Percentiles rank a stretch among this genome's conserved stretches.
phyloP scores from a whole-genome alignment of 2,329 filamentous ascomycete species.

The Helotiales sp. region DNA sequence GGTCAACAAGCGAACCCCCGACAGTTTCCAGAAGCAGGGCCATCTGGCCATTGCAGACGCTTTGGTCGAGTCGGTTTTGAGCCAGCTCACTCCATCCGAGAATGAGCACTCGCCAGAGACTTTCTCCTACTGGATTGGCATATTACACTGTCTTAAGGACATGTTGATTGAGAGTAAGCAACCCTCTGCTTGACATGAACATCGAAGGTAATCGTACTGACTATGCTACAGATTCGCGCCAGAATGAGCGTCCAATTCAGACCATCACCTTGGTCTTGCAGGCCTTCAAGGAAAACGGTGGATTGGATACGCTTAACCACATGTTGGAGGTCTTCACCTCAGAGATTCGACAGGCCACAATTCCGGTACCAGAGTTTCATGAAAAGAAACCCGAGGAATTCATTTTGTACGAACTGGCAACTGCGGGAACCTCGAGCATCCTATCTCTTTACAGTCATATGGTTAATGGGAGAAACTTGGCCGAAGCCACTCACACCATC shows the following conservation, averaged over 20 bases:
- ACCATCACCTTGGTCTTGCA: slow-evolving; percentile 78
- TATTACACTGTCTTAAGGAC: slow-evolving; percentile 77
- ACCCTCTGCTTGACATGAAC: slow-evolving; percentile 26
- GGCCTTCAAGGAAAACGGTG: slow-evolving; percentile 82
- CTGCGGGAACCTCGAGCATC: slow-evolving; percentile 76
- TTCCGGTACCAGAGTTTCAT: slow-evolving; percentile 38
- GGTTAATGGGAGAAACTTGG: slow-evolving; percentile 76
- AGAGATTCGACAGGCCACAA: slow-evolving; percentile 53
- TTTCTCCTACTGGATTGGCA: slow-evolving; percentile 82
- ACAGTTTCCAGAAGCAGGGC: slow-evolving; percentile 60
- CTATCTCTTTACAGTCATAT: slow-evolving; percentile 80
- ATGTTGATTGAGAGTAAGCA: slow-evolving; percentile 72
- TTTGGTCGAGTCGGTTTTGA: slow-evolving; percentile 72
- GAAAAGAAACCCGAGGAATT: slow-evolving; percentile 41
- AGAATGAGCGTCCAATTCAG: slow-evolving; percentile 49
- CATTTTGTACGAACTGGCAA: slow-evolving; percentile 49
- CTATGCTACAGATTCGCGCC: slow-evolving; percentile 22
- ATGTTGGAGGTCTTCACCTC: slow-evolving; percentile 73
- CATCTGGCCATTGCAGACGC: slow-evolving; percentile 65
- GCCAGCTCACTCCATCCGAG: slow-evolving; percentile 59
- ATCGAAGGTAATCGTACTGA: slow-evolving; percentile 1
- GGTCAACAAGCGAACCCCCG: slow-evolving; percentile 73
- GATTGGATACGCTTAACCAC: slow-evolving; percentile 73
- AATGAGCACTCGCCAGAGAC: slow-evolving; percentile 61
- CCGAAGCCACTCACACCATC: slow-evolving; percentile 72